phyloP scores from a whole-genome alignment of 768 basidiomycete species.

The Chlorophyllum brunneum region DNA sequence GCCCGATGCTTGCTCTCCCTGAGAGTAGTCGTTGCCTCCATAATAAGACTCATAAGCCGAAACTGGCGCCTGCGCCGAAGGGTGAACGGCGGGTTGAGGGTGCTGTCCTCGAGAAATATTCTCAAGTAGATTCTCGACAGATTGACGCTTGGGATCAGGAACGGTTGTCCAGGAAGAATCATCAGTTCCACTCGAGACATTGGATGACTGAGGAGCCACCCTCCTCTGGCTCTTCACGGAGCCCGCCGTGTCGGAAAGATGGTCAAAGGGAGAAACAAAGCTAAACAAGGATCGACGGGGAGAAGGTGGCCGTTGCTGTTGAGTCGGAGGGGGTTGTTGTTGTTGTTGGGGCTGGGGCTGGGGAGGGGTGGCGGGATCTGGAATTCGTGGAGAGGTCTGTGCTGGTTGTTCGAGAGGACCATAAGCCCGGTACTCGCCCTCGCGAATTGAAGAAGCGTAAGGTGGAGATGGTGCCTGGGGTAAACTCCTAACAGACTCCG shows the following conservation, averaged over 20 bases:
- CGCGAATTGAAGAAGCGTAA: constrained; percentile 37
- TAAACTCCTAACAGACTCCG: constrained; percentile 40
- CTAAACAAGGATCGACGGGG: constrained; percentile 83
- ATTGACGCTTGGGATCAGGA: constrained; percentile 71
- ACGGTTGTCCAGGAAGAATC: constrained; percentile 55
- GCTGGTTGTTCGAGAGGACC: constrained; percentile 37
- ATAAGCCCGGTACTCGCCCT: constrained; percentile 44
- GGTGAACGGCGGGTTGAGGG: constrained; percentile 28
- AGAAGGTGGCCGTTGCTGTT: constrained; percentile 51
- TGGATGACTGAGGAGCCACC: constrained; percentile 48
- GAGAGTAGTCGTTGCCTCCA: constrained; percentile 40
- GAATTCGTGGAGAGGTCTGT: constrained; percentile 36
- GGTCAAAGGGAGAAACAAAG: constrained; percentile 82
- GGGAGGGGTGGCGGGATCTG: constrained; percentile 22
- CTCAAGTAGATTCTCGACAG: constrained; percentile 79
- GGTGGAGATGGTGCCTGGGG: constrained; percentile 45
- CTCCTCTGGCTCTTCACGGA: constrained; percentile 74
- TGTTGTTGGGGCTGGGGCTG: constrained; percentile 31
- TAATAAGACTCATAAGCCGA: constrained; percentile 45
- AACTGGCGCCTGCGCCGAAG: constrained; percentile 31
- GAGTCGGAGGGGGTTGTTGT: constrained; percentile 22
- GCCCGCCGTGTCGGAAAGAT: constrained; percentile 49
- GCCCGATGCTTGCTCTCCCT: constrained; percentile 36
- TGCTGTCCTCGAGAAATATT: constrained; percentile 56
- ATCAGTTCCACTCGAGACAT: constrained; percentile 45